A percentile compares a stretch with the other conserved stretches of the same genome.
Evolutionary conservation across 2,329 filamentous ascomycete species (phyloP).

Genomic region (Tolypocladium pustulatum): DNA sequence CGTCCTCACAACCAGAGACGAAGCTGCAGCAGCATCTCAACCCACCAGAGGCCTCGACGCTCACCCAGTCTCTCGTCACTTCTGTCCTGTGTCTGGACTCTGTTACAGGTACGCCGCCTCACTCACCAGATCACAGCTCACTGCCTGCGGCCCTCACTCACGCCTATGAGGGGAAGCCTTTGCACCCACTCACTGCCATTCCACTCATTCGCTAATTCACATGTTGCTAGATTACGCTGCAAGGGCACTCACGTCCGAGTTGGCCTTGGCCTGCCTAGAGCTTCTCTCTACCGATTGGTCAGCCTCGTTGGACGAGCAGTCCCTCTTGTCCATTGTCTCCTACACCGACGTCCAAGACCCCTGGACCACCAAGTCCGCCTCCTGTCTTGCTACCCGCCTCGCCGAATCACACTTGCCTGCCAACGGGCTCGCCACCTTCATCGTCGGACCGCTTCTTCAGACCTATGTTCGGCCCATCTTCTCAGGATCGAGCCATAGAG

Average conservation of each 20-base stretch:
- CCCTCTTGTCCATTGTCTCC: slow-evolving; percentile 20
- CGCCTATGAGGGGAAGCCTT: not conserved
- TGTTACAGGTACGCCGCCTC: not conserved
- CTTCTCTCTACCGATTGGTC: slow-evolving; percentile 9
- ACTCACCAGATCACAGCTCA: not conserved
- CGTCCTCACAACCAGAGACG: not conserved
- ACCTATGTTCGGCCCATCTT: slow-evolving; percentile 59
- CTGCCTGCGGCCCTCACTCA: not conserved
- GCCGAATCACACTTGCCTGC: slow-evolving; percentile 16
- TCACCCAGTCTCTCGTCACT: not conserved
- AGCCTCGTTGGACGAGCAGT: slow-evolving; percentile 5
- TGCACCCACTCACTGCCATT: not conserved
- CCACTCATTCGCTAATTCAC: not conserved
- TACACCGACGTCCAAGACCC: slow-evolving; percentile 19
- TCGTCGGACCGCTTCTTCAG: slow-evolving; percentile 48
- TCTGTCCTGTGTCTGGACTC: not conserved
- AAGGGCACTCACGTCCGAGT: slow-evolving; percentile 11
- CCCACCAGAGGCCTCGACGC: not conserved
- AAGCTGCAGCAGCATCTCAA: not conserved
- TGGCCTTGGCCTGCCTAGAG: slow-evolving; percentile 16
- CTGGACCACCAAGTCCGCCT: slow-evolving; percentile 27
- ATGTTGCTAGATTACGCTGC: not conserved
- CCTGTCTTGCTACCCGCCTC: slow-evolving; percentile 18
- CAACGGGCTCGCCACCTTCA: slow-evolving; percentile 21
- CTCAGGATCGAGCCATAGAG: slow-evolving; percentile 37